These are phyloP conservation scores for Batkoa obscura DNA, from an alignment of 371 early-diverging fungal genomes.

Conservation along the genomic window DNA sequence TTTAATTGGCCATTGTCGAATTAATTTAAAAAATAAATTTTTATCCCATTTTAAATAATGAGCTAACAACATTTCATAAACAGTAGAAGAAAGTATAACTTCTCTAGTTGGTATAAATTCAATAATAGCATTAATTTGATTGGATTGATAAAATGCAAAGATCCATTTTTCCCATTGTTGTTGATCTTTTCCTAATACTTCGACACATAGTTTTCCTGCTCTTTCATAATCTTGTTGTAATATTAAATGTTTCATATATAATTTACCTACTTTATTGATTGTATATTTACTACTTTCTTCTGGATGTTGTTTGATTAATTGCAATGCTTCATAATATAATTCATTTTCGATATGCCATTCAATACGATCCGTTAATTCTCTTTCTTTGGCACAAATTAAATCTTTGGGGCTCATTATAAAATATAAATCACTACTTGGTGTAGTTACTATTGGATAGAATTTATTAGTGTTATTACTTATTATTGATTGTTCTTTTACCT, in stretches of 20 bases:
- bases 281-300: constrained; percentile 26
- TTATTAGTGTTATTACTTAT: not conserved
- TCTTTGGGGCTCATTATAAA: constrained; percentile 84
- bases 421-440: constrained; percentile 41
- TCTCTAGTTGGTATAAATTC: constrained; percentile 58
- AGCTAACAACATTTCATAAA: constrained; percentile 75
- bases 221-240: constrained; percentile 38
- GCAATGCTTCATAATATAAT: constrained; percentile 61
- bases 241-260: constrained; percentile 53
- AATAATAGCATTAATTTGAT: constrained; percentile 47
- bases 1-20: constrained; percentile 56
- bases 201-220: constrained; percentile 48
- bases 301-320: constrained; percentile 23
- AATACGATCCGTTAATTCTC: constrained; percentile 79
- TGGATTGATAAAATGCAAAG: constrained; percentile 52
- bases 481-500: constrained; percentile 9
- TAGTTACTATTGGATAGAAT: constrained; percentile 12
- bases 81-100: constrained; percentile 50
- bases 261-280: constrained; percentile 59
- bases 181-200: constrained; percentile 44
- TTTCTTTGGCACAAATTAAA: constrained; percentile 65
- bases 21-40: constrained; percentile 21
- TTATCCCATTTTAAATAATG: constrained; percentile 41
- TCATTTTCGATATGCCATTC: constrained; percentile 70
- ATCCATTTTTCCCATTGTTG: constrained; percentile 84